Evolutionary conservation across 2,329 filamentous ascomycete species (phyloP).

Genomic region (Magnaporthiopsis poae): DNA sequence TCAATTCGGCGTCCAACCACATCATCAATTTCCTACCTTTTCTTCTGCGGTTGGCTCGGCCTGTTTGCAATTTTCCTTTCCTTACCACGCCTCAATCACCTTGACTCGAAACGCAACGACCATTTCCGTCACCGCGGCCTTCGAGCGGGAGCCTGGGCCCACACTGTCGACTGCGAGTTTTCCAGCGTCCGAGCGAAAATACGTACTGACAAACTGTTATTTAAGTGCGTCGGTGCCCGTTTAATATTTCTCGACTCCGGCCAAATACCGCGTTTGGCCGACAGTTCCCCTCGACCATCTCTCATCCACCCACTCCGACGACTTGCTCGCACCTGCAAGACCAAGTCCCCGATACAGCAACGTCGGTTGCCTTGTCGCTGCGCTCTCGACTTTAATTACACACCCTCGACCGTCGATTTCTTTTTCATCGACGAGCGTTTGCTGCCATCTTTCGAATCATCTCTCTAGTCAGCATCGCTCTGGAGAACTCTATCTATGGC

Average conservation of each 20-base stretch:
- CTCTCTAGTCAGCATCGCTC: background rate
- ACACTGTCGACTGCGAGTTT: too few relatives aligned
- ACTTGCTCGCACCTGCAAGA: background rate
- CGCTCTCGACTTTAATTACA: background rate
- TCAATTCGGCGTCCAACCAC: background rate
- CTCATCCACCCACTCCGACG: background rate
- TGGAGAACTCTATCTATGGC: conserved; percentile 23
- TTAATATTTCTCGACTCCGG: background rate
- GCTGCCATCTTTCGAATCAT: background rate
- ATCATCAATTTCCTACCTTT: background rate
- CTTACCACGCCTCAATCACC: background rate
- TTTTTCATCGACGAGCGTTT: background rate
- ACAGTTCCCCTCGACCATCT: background rate
- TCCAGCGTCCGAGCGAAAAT: background rate
- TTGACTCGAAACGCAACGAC: background rate
- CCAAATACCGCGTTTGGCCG: background rate
- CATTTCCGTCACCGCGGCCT: too few relatives aligned
- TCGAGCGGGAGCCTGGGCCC: too few relatives aligned
- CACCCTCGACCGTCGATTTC: background rate
- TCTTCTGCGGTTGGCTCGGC: too few relatives aligned
- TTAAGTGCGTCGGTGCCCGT: background rate
- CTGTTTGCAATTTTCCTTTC: background rate
- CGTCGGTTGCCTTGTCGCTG: background rate
- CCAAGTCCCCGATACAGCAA: background rate
- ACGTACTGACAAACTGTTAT: background rate